Evolutionary conservation across 441 rosid species (phyloP), one percentile per base, ranked within the genome.

Genomic region (Pelargonium citronellum): DNA sequence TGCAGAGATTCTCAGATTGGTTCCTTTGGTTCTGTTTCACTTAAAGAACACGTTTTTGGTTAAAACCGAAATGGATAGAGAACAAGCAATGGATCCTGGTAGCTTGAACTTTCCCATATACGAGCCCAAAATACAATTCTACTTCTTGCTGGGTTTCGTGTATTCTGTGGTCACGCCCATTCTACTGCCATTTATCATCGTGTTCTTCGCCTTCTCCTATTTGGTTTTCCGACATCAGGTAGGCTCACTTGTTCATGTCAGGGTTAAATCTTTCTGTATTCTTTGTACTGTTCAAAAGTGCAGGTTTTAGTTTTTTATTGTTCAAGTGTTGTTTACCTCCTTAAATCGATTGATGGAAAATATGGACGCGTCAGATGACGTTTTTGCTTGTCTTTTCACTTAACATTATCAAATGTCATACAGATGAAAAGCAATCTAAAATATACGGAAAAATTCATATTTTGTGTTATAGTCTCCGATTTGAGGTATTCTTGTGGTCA

Each of bases 41-140:
- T 78, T 95, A 75, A 95, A 95, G 83, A 95, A 95, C 70, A 81
- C 83, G 49, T 84, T 95, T 80, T 83, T 92, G 82, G 99, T 92
- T 80, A 95, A 89, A 83, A 95, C 99, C 20, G 99, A 91, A 77
- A 91, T 87, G 77, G 99, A 95, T 71, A 84, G 97, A 74, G 99
- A 86, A 71, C 90, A 83, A 69, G 99, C 99, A n/a, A 92, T 90
- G 97, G 83, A 95, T 83, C 91, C 94, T 0, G 97, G 99, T 69
- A 89, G 96, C 80, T 75, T 95, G 19, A 89, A 96, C 69, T 95
- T 95, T 74, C 82, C 92, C 83, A 82, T 82, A 0, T 91, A 96
- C 66, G 97, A 95, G 79, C 99, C 99, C 70, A 96, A 71, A 11
- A 92, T 92, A 75, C 99, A 92, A 63, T 82, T 92, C 66, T 92